A percentile compares a stretch with the other conserved stretches of the same genome.
These are phyloP conservation scores for Gossypium anomalum DNA, from an alignment of 345 rosid genomes.

Conservation along the genomic window DNA sequence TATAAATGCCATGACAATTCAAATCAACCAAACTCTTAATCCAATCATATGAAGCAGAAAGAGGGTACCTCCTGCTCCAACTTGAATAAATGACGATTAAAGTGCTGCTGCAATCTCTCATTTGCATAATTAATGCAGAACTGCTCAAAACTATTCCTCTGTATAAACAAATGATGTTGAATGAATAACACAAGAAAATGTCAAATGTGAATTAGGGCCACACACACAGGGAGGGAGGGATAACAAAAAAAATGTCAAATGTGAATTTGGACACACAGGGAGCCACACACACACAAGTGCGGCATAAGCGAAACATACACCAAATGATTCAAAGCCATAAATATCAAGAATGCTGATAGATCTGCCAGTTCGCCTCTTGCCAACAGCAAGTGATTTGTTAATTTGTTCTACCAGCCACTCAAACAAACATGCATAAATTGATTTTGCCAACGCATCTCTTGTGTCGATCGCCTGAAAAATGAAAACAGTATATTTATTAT, in stretches of 20 bases:
- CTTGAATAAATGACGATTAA: conserved; percentile 95
- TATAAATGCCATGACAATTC: not conserved
- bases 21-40: not conserved
- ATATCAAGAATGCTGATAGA: conserved; percentile 99
- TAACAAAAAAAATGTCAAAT: no score
- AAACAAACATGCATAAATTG: conserved; percentile 83
- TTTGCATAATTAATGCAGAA: conserved; percentile 98
- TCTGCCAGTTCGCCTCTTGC: conserved; percentile 90
- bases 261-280: not conserved
- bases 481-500: conserved; percentile 8
- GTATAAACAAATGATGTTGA: conserved; percentile 30
- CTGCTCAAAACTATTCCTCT: conserved; percentile 99
- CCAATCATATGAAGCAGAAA: not conserved
- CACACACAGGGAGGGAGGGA: no score
- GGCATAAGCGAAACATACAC: conserved; percentile 39
- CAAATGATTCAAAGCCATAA: conserved; percentile 97
- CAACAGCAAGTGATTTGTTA: conserved; percentile 89
- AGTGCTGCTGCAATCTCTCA: conserved; percentile 98
- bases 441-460: conserved; percentile 96
- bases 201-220: no score
- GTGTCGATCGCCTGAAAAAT: conserved; percentile 66
- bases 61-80: conserved; percentile 89
- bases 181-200: conserved; percentile 10
- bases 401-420: conserved; percentile 98
- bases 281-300: not conserved